These are phyloP conservation scores for Cubamyces sp. DNA, from an alignment of 768 basidiomycete genomes.

Conservation along the genomic window DNA sequence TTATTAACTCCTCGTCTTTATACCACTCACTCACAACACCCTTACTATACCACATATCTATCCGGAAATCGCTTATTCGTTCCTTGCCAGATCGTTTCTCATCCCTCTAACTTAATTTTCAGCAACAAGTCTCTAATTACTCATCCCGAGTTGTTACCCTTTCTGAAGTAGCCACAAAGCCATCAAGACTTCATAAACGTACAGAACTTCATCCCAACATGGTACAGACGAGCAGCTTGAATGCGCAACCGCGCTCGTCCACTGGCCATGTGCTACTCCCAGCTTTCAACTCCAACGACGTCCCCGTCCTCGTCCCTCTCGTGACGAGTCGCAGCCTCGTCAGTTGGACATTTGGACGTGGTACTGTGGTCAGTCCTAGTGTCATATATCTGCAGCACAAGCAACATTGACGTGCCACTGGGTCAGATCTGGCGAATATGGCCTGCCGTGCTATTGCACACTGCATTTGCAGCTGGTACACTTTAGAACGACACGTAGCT, in stretches of 20 bases:
- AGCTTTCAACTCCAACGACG: conserved; percentile 11
- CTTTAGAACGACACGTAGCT: background rate
- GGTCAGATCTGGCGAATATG: conserved; percentile 61
- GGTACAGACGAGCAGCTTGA: background rate
- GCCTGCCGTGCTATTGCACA: conserved; percentile 68
- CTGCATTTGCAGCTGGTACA: conserved; percentile 55
- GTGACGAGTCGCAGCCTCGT: conserved; percentile 23
- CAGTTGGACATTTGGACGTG: conserved; percentile 48
- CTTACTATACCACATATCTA: no score
- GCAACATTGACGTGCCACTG: background rate
- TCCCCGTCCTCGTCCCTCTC: conserved; percentile 25
- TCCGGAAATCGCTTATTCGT: no score
- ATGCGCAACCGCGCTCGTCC: background rate
- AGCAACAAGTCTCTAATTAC: no score
- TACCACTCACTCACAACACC: no score
- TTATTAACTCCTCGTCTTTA: no score
- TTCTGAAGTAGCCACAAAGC: no score
- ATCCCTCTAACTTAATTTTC: no score
- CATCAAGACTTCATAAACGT: no score
- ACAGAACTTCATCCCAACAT: background rate
- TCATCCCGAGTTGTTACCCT: no score
- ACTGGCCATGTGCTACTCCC: conserved; percentile 22
- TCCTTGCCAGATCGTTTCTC: no score
- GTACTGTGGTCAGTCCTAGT: conserved; percentile 42
- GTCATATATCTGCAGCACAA: background rate